Evolutionary conservation across 1,139 yeast species (phyloP).

Genomic region (Tardiomyces digboiensis): DNA sequence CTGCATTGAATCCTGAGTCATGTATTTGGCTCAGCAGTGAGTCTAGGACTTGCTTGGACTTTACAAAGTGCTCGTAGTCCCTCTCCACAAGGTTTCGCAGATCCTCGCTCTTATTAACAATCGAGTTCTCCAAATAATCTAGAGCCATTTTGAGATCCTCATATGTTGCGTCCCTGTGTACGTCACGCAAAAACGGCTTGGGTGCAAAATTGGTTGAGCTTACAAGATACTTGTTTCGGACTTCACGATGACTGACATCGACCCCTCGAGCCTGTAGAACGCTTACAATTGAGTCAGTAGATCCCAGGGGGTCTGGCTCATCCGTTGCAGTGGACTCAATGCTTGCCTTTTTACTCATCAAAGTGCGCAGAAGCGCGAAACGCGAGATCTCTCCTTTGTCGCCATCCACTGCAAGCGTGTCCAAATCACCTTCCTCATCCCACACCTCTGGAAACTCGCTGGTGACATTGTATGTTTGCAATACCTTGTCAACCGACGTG

Average conservation of each 20-base stretch:
- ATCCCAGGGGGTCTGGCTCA: slow-evolving; percentile 31
- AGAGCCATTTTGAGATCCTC: slow-evolving; percentile 50
- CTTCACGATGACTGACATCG: slow-evolving; percentile 15
- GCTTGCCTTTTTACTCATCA: slow-evolving; percentile 11
- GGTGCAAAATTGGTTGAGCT: slow-evolving; percentile 69
- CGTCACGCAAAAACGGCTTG: slow-evolving; percentile 52
- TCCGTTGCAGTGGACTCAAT: slow-evolving; percentile 18
- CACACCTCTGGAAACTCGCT: slow-evolving; percentile 21
- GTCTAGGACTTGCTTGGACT: slow-evolving; percentile 61
- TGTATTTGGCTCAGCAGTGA: slow-evolving; percentile 44
- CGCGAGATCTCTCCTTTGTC: slow-evolving; percentile 8
- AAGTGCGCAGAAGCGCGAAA: slow-evolving; percentile 18
- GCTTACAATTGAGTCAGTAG: slow-evolving; percentile 22
- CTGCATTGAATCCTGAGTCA: slow-evolving; percentile 30
- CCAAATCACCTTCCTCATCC: slow-evolving; percentile 15
- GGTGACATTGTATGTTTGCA: slow-evolving; percentile 18
- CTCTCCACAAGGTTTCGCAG: slow-evolving; percentile 58
- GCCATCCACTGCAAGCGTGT: slow-evolving; percentile 8
- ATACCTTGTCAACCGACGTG: slow-evolving; percentile 5
- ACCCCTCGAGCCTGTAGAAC: slow-evolving; percentile 22
- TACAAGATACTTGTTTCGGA: slow-evolving; percentile 45
- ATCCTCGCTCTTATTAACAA: slow-evolving; percentile 56
- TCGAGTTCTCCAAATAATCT: slow-evolving; percentile 47
- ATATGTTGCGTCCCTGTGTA: slow-evolving; percentile 65
- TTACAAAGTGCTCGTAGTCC: slow-evolving; percentile 67